Conservation (phyloP, 139 green algal species). For the Chlorella sorokiniana region DNA sequence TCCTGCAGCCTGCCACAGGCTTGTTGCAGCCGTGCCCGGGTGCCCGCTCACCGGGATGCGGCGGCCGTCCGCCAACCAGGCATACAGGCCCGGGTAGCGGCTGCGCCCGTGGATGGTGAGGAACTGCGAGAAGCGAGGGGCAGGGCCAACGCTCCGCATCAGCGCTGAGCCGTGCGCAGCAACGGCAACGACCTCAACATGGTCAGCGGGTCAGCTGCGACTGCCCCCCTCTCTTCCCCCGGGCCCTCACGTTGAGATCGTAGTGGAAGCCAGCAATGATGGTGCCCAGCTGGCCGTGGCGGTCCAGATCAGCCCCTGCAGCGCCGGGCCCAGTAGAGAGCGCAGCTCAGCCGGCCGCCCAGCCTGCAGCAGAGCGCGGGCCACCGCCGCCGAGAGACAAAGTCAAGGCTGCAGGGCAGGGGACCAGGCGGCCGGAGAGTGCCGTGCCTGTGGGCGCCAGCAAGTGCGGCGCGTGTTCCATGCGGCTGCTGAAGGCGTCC, state of each 20-base stretch:
- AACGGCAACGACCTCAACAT: no score
- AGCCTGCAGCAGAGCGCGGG: no score
- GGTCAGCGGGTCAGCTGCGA: no score
- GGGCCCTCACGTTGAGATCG: slow-evolving; percentile 40
- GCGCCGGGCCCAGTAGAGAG: not conserved
- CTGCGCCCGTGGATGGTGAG: slow-evolving; percentile 21
- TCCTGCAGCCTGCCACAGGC: not conserved
- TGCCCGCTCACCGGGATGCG: slow-evolving; percentile 74
- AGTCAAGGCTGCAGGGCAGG: not conserved
- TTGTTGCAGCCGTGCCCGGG: not conserved
- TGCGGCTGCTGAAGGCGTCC: slow-evolving; percentile 70
- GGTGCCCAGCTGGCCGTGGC: slow-evolving; percentile 59
- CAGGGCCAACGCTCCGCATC: not conserved
- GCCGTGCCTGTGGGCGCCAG: slow-evolving; percentile 83
- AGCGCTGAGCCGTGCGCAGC: no score
- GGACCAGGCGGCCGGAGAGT: not conserved
- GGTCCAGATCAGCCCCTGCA: slow-evolving; percentile 66
- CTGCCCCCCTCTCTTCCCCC: no score
- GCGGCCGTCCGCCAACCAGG: slow-evolving; percentile 82
- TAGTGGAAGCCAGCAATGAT: slow-evolving; percentile 89
- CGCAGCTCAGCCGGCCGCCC: no score
- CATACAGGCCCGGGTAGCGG: slow-evolving; percentile 71
- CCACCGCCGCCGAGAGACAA: no score
- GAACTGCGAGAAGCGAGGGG: slow-evolving; percentile 6
- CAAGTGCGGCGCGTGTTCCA: slow-evolving; percentile 86